Percentiles rank a stretch among this genome's conserved stretches.
These are phyloP conservation scores for Aspergillus unguis DNA, from an alignment of 2,329 filamentous ascomycete species.

Conservation along the genomic window DNA sequence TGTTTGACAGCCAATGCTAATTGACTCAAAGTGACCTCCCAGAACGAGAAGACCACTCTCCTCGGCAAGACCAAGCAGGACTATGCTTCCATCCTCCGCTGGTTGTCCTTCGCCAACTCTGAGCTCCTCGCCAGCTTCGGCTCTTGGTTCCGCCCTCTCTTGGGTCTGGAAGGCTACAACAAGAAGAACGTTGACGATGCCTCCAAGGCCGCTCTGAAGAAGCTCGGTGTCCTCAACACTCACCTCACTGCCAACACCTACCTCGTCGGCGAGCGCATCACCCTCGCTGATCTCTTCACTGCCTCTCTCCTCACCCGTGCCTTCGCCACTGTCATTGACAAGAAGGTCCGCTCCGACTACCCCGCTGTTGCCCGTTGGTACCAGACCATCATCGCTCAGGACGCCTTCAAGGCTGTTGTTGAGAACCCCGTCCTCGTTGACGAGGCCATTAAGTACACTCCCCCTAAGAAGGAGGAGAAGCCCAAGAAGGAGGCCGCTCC, in stretches of 20 bases:
- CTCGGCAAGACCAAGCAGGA: slow-evolving; percentile 99
- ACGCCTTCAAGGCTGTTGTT: slow-evolving; percentile 79
- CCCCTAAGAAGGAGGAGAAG: slow-evolving; percentile 67
- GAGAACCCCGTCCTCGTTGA: slow-evolving; percentile 76
- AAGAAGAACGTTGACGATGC: slow-evolving; percentile 92
- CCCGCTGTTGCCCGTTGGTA: slow-evolving; percentile 92
- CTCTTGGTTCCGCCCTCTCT: slow-evolving; percentile 81
- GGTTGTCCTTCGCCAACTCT: slow-evolving; percentile 94
- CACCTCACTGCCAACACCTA: slow-evolving; percentile 92
- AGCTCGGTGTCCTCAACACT: slow-evolving; percentile 71
- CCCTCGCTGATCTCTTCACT: slow-evolving; percentile 88
- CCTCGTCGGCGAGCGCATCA: slow-evolving; percentile 96
- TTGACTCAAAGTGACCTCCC: slow-evolving; percentile 73
- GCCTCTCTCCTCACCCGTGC: slow-evolving; percentile 76
- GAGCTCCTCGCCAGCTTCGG: slow-evolving; percentile 74
- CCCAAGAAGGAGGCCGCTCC: slow-evolving; percentile 71
- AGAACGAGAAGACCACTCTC: slow-evolving; percentile 99
- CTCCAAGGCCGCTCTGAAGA: slow-evolving; percentile 66
- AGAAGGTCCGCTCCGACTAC: slow-evolving; percentile 77
- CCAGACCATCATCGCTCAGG: slow-evolving; percentile 88
- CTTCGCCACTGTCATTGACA: slow-evolving; percentile 93
- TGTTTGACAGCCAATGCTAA: slow-evolving; percentile 22
- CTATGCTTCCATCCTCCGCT: slow-evolving; percentile 96
- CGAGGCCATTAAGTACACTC: slow-evolving; percentile 68
- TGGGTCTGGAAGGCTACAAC: slow-evolving; percentile 84